These are phyloP conservation scores for Rhododendron kiyosumense DNA, from an alignment of 148 eudicot genomes.

Conservation along the genomic window DNA sequence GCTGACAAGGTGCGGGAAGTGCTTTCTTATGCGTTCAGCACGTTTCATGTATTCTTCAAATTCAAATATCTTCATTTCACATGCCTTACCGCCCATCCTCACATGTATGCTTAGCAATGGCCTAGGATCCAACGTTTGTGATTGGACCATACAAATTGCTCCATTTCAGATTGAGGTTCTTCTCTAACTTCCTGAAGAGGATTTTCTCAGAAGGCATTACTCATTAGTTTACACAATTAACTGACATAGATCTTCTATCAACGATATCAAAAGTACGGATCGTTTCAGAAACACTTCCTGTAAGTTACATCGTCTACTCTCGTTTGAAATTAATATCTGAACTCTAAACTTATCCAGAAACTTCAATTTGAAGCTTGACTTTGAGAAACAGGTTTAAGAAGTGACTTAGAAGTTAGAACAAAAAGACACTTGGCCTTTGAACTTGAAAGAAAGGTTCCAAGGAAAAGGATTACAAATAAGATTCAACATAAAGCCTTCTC, in stretches of 20 bases:
- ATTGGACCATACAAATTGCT: constrained; percentile 78
- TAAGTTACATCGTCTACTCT: background rate
- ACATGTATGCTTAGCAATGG: constrained; percentile 93
- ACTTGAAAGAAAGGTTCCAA: background rate
- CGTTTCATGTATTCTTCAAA: constrained; percentile 82
- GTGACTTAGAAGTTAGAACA: background rate
- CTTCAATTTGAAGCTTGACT: background rate
- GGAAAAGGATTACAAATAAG: background rate
- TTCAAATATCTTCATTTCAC: constrained; percentile 85
- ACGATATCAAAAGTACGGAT: background rate
- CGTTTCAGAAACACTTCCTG: background rate
- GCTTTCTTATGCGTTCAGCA: constrained; percentile 54
- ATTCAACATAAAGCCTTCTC: background rate
- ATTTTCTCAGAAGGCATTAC: background rate
- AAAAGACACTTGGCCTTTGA: background rate
- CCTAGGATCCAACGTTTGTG: constrained; percentile 86
- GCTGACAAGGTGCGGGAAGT: constrained; percentile 62
- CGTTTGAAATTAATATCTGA: background rate
- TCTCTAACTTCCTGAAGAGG: constrained; percentile 32
- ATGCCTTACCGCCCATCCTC: constrained; percentile 94
- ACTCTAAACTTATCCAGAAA: background rate
- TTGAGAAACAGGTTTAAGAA: background rate
- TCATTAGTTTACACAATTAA: background rate
- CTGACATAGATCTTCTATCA: background rate
- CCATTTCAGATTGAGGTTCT: constrained; percentile 36